A percentile compares a stretch with the other conserved stretches of the same genome.
These are phyloP conservation scores for Arthrobotrys musiformis DNA, from an alignment of 2,329 filamentous ascomycete species.

Conservation along the genomic window DNA sequence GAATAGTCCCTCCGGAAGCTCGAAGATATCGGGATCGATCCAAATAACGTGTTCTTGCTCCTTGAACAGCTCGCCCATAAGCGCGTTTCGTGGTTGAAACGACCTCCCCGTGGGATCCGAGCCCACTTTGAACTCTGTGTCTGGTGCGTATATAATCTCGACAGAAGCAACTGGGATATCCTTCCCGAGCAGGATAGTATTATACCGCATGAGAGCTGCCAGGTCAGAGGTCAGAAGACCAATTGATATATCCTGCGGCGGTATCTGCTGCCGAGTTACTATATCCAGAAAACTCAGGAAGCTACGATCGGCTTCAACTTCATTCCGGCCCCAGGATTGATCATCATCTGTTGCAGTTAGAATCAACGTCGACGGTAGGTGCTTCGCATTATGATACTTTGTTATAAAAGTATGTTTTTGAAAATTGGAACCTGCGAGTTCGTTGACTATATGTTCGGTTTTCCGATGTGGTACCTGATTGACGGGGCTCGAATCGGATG, in stretches of 20 bases:
- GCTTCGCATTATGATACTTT: slow-evolving; percentile 13
- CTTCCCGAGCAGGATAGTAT: not conserved
- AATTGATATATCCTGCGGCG: slow-evolving; percentile 1
- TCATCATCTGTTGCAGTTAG: slow-evolving; percentile 16
- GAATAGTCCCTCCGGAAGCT: slow-evolving; percentile 19
- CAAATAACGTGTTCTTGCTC: slow-evolving; percentile 13
- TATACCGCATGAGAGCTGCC: slow-evolving; percentile 4
- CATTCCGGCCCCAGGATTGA: slow-evolving; percentile 20
- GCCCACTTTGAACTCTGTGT: slow-evolving; percentile 8
- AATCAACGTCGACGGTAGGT: slow-evolving; percentile 5
- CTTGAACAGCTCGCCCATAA: slow-evolving; percentile 3
- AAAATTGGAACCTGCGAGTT: not conserved
- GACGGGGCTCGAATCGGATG: not conserved
- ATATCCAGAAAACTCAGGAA: slow-evolving; percentile 28
- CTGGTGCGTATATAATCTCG: slow-evolving; percentile 24
- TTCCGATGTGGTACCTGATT: not conserved
- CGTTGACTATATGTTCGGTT: slow-evolving; percentile 1
- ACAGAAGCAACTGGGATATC: slow-evolving; percentile 25
- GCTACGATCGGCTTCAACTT: not conserved
- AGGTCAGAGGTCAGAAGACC: slow-evolving; percentile 13
- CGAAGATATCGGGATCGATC: slow-evolving; percentile 28
- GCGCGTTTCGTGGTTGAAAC: slow-evolving; percentile 6
- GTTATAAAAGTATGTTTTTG: slow-evolving; percentile 23
- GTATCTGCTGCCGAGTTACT: slow-evolving; percentile 14
- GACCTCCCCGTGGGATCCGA: not conserved